Conservation (phyloP, 768 basidiomycete genomes). For the Strobilomyces confusus region DNA sequence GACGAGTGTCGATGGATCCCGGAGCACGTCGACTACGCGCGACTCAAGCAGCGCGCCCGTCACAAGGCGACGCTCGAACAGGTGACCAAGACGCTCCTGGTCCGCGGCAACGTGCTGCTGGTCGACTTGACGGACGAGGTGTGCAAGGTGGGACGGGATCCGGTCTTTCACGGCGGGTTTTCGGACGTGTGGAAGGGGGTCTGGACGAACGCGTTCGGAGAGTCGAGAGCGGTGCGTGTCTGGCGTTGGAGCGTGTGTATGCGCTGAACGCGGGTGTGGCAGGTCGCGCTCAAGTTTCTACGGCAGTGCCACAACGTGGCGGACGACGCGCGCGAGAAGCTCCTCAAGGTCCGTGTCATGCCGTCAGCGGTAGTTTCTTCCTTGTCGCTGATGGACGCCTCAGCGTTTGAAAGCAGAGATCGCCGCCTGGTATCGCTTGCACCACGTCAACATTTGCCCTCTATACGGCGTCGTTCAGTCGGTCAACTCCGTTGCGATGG, state of each 20-base stretch:
- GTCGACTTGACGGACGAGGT: conserved; percentile 58
- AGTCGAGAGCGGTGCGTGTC: conserved; percentile 20
- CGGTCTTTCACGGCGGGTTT: conserved; percentile 53
- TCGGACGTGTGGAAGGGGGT: conserved; percentile 59
- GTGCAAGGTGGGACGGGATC: conserved; percentile 40
- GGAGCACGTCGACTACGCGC: conserved; percentile 50
- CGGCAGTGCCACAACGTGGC: conserved; percentile 46
- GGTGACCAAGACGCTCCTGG: conserved; percentile 51
- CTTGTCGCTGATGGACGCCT: not conserved
- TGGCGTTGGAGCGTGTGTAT: not conserved
- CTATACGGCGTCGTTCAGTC: conserved; percentile 53
- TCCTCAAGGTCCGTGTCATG: conserved; percentile 39
- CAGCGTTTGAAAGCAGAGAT: conserved; percentile 58
- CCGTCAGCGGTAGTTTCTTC: not conserved
- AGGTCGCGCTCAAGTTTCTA: conserved; percentile 59
- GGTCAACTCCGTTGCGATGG: conserved; percentile 53
- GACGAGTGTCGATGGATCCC: conserved; percentile 56
- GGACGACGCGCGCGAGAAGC: conserved; percentile 47
- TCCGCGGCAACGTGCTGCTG: conserved; percentile 46
- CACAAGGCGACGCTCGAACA: conserved; percentile 52
- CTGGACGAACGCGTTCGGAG: conserved; percentile 48
- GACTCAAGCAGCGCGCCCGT: conserved; percentile 53
- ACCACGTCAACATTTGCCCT: conserved; percentile 52
- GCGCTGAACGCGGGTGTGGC: conserved; percentile 1
- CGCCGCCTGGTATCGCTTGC: conserved; percentile 53